phyloP scores from a whole-genome alignment of 176 grass and related monocot genomes.

The Oryza glaberrima region DNA sequence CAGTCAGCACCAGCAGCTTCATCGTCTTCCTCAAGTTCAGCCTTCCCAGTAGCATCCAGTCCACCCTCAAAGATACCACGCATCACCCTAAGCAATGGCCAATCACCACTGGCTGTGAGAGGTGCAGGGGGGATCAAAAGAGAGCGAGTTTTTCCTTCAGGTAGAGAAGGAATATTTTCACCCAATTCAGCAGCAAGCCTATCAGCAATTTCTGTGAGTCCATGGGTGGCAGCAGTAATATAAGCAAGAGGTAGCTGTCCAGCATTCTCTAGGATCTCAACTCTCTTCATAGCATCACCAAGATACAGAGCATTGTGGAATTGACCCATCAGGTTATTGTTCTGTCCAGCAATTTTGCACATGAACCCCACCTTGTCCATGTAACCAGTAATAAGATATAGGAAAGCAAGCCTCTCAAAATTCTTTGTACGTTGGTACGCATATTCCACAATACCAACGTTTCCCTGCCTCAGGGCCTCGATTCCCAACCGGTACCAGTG shows the following conservation, averaged over 20 bases:
- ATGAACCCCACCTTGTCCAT: slow-evolving; percentile 90
- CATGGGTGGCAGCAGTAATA: slow-evolving; percentile 83
- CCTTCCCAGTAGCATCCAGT: slow-evolving; percentile 71
- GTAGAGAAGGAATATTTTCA: slow-evolving; percentile 80
- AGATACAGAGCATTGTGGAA: slow-evolving; percentile 98
- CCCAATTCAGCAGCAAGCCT: slow-evolving; percentile 85
- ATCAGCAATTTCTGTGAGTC: slow-evolving; percentile 77
- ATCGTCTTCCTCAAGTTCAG: slow-evolving; percentile 73
- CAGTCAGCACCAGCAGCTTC: slow-evolving; percentile 85
- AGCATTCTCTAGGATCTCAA: slow-evolving; percentile 87
- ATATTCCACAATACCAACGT: slow-evolving; percentile 98
- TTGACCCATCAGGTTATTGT: slow-evolving; percentile 94
- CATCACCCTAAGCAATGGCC: slow-evolving; percentile 96
- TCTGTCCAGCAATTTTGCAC: slow-evolving; percentile 91
- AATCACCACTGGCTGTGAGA: slow-evolving; percentile 70
- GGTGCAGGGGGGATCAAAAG: slow-evolving; percentile 82
- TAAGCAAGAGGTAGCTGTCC: slow-evolving; percentile 95
- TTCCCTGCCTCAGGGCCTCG: slow-evolving; percentile 93
- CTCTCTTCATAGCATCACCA: slow-evolving; percentile 82
- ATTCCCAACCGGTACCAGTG: slow-evolving; percentile 96
- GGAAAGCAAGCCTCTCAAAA: slow-evolving; percentile 96
- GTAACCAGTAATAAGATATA: slow-evolving; percentile 96
- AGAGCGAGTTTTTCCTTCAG: slow-evolving; percentile 66
- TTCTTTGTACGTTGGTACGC: slow-evolving; percentile 97
- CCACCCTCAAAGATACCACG: slow-evolving; percentile 91